A percentile compares a stretch with the other conserved stretches of the same genome.
Evolutionary conservation across 2,329 filamentous ascomycete species (phyloP).

Genomic region (Claviceps citrina): DNA sequence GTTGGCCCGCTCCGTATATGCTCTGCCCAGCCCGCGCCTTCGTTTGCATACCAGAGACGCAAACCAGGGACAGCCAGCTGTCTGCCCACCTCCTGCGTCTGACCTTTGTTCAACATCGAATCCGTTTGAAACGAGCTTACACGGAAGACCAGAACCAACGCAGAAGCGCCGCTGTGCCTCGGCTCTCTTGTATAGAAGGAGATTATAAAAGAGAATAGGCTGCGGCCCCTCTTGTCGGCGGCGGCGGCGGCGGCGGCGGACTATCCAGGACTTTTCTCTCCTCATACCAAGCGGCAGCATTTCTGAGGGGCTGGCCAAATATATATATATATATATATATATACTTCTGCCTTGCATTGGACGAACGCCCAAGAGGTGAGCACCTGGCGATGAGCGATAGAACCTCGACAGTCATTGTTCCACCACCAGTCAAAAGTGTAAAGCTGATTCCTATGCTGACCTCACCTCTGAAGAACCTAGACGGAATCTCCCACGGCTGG

Average conservation of each 20-base stretch:
- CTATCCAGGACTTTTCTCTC: neutral
- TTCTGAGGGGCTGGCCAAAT: too few species aligned
- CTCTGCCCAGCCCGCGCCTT: neutral
- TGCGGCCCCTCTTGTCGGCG: neutral
- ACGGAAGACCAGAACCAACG: neutral
- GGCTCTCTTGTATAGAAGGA: too few species aligned
- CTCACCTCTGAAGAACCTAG: neutral
- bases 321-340: too few species aligned
- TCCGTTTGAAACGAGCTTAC: slow-evolving; percentile 2
- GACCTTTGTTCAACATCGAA: slow-evolving; percentile 3
- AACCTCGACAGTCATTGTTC: neutral
- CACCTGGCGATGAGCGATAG: neutral
- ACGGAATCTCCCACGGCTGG: neutral
- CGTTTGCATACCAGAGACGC: neutral
- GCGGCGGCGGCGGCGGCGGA: neutral
- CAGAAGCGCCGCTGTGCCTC: neutral
- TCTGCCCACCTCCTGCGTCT: slow-evolving; percentile 3
- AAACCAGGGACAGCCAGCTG: neutral
- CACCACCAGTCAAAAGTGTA: too few species aligned
- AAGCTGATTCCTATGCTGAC: neutral
- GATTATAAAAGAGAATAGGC: neutral
- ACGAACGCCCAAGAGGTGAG: neutral
- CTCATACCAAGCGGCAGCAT: neutral
- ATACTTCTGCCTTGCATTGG: neutral
- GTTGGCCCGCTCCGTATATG: neutral